phyloP scores from a whole-genome alignment of 345 rosid species.

The Lepidium sativum region DNA sequence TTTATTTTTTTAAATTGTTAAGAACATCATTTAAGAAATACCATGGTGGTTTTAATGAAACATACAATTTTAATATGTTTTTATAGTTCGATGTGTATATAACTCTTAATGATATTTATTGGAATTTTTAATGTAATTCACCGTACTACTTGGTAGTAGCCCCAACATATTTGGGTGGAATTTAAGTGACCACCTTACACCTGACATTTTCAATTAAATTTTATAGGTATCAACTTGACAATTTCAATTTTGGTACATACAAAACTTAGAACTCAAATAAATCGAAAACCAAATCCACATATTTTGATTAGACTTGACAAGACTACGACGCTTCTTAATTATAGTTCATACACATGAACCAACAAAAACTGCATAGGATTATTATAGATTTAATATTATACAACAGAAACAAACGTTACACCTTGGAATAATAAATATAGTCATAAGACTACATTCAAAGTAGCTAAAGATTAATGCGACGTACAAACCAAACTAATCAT shows the following conservation, averaged over 20 bases:
- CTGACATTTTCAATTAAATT: constrained; percentile 23
- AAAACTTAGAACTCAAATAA: too few species aligned
- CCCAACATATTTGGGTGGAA: constrained; percentile 26
- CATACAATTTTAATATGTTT: too few species aligned
- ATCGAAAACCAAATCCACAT: too few species aligned
- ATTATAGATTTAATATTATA: constrained; percentile 5
- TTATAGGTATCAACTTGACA: not conserved
- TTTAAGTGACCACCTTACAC: constrained; percentile 15
- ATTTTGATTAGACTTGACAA: constrained; percentile 6
- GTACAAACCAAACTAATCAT: not conserved
- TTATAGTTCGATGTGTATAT: not conserved
- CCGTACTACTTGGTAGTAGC: constrained; percentile 3
- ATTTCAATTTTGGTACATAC: not conserved
- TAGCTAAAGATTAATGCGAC: not conserved
- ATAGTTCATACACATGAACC: too few species aligned
- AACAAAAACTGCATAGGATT: too few species aligned
- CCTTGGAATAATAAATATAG: too few species aligned
- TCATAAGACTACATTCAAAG: too few species aligned
- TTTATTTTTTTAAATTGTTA: too few species aligned
- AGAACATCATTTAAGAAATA: too few species aligned
- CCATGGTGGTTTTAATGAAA: too few species aligned
- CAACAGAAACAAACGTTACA: not conserved
- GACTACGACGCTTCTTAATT: not conserved
- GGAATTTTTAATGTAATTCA: constrained; percentile 4
- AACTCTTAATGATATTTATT: not conserved